Conservation (phyloP, 140 eudicot genomes). For the Oenanthe javanica region DNA sequence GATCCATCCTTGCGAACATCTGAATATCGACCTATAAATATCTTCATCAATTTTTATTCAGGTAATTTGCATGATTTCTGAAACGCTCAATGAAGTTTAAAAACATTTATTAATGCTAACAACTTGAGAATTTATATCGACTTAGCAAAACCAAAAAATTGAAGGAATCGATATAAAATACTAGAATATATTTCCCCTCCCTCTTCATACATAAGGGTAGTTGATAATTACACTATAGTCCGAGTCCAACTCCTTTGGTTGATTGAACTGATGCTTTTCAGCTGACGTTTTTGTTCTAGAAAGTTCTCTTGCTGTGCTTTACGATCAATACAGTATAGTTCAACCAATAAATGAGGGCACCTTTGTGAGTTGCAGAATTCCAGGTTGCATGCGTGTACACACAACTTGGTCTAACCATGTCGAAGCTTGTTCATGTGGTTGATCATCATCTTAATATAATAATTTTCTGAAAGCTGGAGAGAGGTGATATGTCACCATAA, state of each 20-base stretch:
- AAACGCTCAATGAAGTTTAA: neutral
- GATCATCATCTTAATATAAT: neutral
- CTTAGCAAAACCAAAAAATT: neutral
- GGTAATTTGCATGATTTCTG: neutral
- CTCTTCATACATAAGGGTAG: neutral
- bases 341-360: neutral
- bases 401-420: neutral
- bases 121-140: neutral
- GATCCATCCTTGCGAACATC: slow-evolving; percentile 69
- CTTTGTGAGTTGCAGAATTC: neutral
- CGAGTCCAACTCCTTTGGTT: neutral
- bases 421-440: neutral
- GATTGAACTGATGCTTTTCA: neutral
- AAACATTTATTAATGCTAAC: too few species aligned
- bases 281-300: neutral
- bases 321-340: neutral
- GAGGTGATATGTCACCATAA: neutral
- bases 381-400: neutral
- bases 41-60: neutral
- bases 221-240: neutral
- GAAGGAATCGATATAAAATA: neutral
- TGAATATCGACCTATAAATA: slow-evolving; percentile 25
- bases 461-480: neutral
- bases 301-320: neutral
- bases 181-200: neutral